Conservation (phyloP, 2,329 filamentous ascomycete species). For the Alternaria panax region DNA sequence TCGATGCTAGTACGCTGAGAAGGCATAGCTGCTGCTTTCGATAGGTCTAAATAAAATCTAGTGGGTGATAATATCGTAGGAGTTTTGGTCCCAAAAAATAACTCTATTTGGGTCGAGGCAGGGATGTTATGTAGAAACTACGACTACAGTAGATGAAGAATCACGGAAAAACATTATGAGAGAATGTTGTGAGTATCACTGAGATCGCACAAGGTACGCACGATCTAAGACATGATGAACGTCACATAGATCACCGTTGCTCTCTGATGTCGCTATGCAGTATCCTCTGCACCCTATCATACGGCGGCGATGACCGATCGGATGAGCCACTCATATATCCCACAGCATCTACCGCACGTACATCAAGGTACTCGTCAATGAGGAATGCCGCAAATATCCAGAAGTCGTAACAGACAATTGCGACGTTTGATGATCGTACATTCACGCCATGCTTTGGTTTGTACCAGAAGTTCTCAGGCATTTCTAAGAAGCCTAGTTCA, state of each 20-base stretch:
- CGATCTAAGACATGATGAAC: neutral
- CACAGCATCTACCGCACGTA: no score
- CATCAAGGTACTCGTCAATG: no score
- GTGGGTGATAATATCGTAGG: neutral
- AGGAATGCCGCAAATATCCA: no score
- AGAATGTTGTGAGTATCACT: neutral
- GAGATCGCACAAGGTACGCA: neutral
- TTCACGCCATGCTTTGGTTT: no score
- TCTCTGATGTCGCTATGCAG: neutral
- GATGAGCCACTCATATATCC: no score
- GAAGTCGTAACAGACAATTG: no score
- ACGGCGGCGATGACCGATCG: no score
- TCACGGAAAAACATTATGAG: neutral
- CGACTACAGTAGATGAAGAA: neutral
- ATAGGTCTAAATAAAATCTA: neutral
- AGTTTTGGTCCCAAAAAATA: neutral
- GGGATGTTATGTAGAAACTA: neutral
- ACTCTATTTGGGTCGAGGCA: neutral
- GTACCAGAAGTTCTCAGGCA: no score
- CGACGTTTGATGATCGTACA: no score
- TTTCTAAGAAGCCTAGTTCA: no score
- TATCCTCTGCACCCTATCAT: no score
- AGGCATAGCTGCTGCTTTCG: neutral
- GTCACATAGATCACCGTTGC: neutral
- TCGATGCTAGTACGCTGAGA: neutral